Evolutionary conservation across 75 land plant species (phyloP).

Genomic region (Selaginella moellendorffii): DNA sequence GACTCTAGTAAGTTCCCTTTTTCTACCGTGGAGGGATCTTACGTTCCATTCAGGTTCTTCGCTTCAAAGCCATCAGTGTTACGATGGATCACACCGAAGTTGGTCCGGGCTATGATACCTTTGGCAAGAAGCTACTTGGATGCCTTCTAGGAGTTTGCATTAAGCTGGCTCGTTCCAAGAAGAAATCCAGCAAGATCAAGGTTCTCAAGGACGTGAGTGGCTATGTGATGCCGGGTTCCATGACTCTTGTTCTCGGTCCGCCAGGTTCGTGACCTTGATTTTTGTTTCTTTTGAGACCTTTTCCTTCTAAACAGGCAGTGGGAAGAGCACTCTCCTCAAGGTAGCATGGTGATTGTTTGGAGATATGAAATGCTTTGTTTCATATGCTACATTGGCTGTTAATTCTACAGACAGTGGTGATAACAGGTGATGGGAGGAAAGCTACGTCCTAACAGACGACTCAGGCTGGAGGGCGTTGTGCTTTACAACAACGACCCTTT

Average conservation of each 20-base stretch:
- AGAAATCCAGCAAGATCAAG: slow-evolving; percentile 5
- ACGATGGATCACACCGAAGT: neutral
- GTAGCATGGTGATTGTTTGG: neutral
- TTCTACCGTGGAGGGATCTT: too few relatives aligned
- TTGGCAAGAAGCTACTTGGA: slow-evolving; percentile 23
- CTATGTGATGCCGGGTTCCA: slow-evolving; percentile 43
- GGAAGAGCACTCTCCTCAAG: slow-evolving; percentile 19
- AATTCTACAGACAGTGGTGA: too few relatives aligned
- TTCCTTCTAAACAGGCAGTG: slow-evolving; percentile 13
- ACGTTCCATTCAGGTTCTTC: neutral
- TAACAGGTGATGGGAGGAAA: slow-evolving; percentile 30
- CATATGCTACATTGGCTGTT: neutral
- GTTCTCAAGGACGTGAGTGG: slow-evolving; percentile 26
- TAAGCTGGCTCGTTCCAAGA: slow-evolving; percentile 1
- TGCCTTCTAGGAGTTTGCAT: slow-evolving; percentile 14
- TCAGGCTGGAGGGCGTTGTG: slow-evolving; percentile 25
- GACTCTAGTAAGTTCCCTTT: too few relatives aligned
- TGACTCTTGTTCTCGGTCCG: slow-evolving; percentile 34
- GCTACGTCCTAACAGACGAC: slow-evolving; percentile 4
- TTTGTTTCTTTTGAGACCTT: neutral
- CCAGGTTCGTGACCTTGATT: neutral
- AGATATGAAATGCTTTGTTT: neutral
- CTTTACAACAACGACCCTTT: slow-evolving; percentile 23
- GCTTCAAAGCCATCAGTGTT: neutral
- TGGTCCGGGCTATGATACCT: slow-evolving; percentile 15